Evolutionary conservation across 1,284 basidiomycete species (phyloP).

Genomic region (Ustilago tritici): DNA sequence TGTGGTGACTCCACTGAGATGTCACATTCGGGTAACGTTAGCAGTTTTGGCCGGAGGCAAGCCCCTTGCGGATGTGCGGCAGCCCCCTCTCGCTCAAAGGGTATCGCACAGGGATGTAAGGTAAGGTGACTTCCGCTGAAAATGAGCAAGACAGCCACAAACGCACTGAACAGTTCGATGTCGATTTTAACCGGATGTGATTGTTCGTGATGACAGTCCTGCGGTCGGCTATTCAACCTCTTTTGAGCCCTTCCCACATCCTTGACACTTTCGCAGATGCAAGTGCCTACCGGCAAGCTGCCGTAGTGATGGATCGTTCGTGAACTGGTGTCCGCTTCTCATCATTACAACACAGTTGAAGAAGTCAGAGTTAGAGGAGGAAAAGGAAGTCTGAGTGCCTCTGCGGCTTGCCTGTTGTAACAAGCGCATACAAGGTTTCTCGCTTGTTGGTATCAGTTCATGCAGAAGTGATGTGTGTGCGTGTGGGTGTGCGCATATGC

Average conservation of each 20-base stretch:
- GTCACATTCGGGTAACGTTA: neutral
- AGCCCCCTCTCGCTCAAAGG: constrained; percentile 15
- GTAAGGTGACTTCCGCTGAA: neutral
- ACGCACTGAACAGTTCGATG: too few species aligned
- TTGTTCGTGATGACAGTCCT: neutral
- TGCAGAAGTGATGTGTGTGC: neutral
- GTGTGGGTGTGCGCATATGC: too few species aligned
- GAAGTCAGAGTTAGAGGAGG: neutral
- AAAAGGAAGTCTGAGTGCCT: neutral
- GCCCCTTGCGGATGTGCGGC: constrained; percentile 17
- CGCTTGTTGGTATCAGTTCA: neutral
- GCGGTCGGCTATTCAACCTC: neutral
- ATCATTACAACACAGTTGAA: neutral
- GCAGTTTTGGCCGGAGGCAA: neutral
- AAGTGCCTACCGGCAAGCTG: neutral
- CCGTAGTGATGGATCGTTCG: neutral
- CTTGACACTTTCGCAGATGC: neutral
- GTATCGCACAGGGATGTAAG: neutral
- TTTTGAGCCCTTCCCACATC: neutral
- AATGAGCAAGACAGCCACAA: neutral
- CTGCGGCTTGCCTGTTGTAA: neutral
- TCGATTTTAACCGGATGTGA: neutral
- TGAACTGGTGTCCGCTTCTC: neutral
- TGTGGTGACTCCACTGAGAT: neutral
- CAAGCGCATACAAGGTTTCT: neutral